Conservation (phyloP, 1,284 basidiomycete genomes). For the Rhodotorula sp. region DNA sequence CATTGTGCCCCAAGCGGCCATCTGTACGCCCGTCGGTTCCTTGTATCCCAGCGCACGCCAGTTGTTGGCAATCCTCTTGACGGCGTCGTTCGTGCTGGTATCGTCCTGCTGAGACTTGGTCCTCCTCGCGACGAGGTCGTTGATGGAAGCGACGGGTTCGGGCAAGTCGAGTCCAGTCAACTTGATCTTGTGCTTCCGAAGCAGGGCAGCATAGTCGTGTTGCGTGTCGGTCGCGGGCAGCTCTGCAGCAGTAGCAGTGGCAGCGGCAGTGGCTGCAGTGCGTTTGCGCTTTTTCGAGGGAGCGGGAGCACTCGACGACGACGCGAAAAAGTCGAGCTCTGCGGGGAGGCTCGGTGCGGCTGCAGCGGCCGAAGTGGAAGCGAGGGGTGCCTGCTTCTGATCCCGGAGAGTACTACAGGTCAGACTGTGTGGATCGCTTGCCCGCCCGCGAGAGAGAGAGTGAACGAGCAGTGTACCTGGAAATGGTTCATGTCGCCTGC, state of each 20-base stretch:
- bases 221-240: neutral
- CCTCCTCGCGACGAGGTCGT: constrained; percentile 40
- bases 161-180: constrained; percentile 50
- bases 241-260: neutral
- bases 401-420: no score
- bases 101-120: no score
- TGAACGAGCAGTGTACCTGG: constrained; percentile 54
- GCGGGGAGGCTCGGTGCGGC: constrained; percentile 58
- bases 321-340: constrained; percentile 82
- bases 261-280: neutral
- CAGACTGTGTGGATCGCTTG: no score
- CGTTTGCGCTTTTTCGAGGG: constrained; percentile 40
- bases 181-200: constrained; percentile 44
- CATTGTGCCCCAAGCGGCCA: constrained; percentile 49
- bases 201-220: constrained; percentile 24
- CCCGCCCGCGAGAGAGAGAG: no score
- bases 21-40: constrained; percentile 49
- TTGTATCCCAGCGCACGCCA: constrained; percentile 57
- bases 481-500: constrained; percentile 71
- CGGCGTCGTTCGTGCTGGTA: constrained; percentile 58
- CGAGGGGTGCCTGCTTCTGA: neutral
- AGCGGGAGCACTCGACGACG: constrained; percentile 43
- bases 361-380: constrained; percentile 23
- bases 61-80: constrained; percentile 80
- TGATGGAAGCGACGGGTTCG: constrained; percentile 47